Base-by-base conservation (phyloP, 1,284 basidiomycete genomes). In the Afroboletus lepidellus region DNA sequence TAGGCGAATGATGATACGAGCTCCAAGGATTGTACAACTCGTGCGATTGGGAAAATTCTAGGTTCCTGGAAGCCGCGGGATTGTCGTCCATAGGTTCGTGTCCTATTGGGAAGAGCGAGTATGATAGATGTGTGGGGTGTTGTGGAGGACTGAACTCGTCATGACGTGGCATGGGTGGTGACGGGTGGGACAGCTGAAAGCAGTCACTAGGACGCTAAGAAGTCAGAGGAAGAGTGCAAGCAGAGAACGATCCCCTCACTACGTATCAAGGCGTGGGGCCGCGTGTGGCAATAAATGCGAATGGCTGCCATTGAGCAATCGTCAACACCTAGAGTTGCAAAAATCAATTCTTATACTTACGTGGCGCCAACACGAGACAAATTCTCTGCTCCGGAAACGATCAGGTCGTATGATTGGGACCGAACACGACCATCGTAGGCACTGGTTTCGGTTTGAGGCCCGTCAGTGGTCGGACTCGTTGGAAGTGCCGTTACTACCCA, bases 231-330 rank as follows among this genome's bases (percentile, higher is more conserved):
- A 33, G 3, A 12, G 1, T 16, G 15, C 24, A n/a, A 29, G 24
- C 21, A 23, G 5, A 36, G n/a, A 42, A 36, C 5, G 9, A 25
- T 33, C 41, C 5, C 12, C 61, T 67, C 30, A 63, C 61, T 43
- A 36, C 18, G 36, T 25, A 47, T 54, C 41, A 37, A 46, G 16
- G 29, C 3, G 46, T 11, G 49, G 25, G 13, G 33, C 41, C 21
- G 18, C 42, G 33, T 39, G 39, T 47, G 34, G 38, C 23, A 11
- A 29, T 24, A 46, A 24, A 20, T 45, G 45, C 9, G 57, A n/a
- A 50, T 47, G 41, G 25, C 60, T 66, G 21, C n/a, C 2, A 20
- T 8, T 27, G 7, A 29, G n/a, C 5, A 38, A 30, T 45, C 16
- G 42, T 63, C 38, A 60, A 49, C 38, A 34, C 24, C 18, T 43